Percentiles rank a stretch among this genome's conserved stretches.
Evolutionary conservation across 179 eudicot species (phyloP).

Genomic region (Heliamphora ciliata): DNA sequence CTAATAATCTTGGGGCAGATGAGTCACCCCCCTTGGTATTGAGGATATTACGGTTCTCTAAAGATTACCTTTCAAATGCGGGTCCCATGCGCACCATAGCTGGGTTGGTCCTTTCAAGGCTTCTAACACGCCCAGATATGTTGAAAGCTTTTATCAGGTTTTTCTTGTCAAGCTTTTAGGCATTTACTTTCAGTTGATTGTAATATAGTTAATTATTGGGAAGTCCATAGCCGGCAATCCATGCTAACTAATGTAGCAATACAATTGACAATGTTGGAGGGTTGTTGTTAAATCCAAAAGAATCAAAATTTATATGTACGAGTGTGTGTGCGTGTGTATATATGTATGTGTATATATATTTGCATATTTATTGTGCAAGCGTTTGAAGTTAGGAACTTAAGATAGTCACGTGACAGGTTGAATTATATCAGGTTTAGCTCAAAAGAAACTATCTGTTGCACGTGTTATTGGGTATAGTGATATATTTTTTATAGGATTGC

Average conservation of each 20-base stretch:
- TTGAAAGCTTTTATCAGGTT: constrained; percentile 75
- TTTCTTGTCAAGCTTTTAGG: constrained; percentile 8
- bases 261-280: neutral
- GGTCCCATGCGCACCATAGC: constrained; percentile 96
- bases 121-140: constrained; percentile 96
- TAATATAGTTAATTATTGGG: neutral
- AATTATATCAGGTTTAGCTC: neutral
- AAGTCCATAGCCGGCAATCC: neutral
- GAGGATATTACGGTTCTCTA: constrained; percentile 60
- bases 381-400: neutral
- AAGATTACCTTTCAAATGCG: constrained; percentile 82
- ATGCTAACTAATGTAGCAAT: neutral
- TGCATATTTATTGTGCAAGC: neutral
- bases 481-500: neutral
- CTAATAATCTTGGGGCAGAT: constrained; percentile 33
- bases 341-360: neutral
- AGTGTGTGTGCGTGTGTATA: neutral
- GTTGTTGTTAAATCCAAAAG: constrained; percentile 4
- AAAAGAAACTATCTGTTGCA: neutral
- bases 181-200: neutral
- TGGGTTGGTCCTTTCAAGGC: constrained; percentile 81
- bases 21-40: constrained; percentile 76
- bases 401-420: neutral
- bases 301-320: neutral
- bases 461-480: neutral